Percentiles rank a stretch among this genome's conserved stretches.
Conservation (phyloP, 1,284 basidiomycete genomes). For the Rhodotorula sp. region DNA sequence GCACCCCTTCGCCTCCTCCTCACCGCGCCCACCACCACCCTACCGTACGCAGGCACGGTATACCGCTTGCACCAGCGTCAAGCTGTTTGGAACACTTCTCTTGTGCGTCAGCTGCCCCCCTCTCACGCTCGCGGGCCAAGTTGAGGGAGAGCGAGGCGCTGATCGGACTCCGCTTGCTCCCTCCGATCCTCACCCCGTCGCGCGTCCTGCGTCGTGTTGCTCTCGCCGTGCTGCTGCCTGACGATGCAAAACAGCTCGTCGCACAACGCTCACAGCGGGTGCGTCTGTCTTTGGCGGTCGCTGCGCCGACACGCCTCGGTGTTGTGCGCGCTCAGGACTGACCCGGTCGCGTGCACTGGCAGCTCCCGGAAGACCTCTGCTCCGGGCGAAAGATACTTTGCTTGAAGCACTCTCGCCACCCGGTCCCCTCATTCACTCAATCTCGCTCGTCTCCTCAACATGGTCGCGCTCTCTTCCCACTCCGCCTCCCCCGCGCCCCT, state of each 20-base stretch:
- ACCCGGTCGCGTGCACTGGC: background rate
- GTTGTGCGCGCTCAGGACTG: background rate
- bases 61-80: background rate
- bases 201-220: background rate
- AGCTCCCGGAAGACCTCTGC: slow-evolving; percentile 32
- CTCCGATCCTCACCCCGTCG: background rate
- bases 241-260: slow-evolving; percentile 15
- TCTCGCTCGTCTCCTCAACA: slow-evolving; percentile 5
- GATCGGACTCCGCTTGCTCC: background rate
- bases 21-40: background rate
- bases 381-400: slow-evolving; percentile 22
- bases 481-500: background rate
- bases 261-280: slow-evolving; percentile 37
- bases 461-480: slow-evolving; percentile 1
- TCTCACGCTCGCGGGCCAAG: background rate
- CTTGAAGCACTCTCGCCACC: slow-evolving; percentile 3
- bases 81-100: slow-evolving; percentile 8
- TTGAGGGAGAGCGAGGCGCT: background rate
- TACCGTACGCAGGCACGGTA: background rate
- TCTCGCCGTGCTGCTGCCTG: background rate
- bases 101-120: slow-evolving; percentile 2
- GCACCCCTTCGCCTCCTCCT: background rate
- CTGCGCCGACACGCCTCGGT: background rate
- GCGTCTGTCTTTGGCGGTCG: background rate
- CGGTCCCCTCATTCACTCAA: background rate